phyloP scores from a whole-genome alignment of 164 flowering plant species.

The Annona cherimola region DNA sequence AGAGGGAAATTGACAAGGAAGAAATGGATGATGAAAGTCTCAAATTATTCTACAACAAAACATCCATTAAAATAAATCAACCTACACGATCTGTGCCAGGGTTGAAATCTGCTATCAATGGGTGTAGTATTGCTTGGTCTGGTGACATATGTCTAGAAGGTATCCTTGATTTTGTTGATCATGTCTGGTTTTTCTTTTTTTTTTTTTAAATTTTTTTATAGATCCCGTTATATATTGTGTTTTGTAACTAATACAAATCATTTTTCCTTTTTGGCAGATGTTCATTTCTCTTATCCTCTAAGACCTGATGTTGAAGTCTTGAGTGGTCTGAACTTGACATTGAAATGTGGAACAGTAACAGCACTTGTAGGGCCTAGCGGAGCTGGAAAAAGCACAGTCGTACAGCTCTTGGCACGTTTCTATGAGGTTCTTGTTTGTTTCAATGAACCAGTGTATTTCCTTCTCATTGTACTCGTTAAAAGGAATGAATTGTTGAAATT shows the following conservation, averaged over 20 bases:
- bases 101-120: constrained; percentile 48
- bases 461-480: neutral
- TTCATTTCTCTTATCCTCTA: constrained; percentile 84
- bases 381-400: constrained; percentile 94
- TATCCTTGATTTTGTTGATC: constrained; percentile 20
- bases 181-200: neutral
- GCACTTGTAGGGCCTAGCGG: constrained; percentile 97
- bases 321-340: constrained; percentile 56
- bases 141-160: constrained; percentile 92
- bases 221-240: no score
- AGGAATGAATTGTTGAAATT: constrained; percentile 1
- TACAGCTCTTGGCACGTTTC: constrained; percentile 90
- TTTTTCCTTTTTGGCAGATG: constrained; percentile 44
- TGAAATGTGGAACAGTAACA: constrained; percentile 79
- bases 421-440: constrained; percentile 59
- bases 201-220: no score
- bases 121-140: constrained; percentile 58
- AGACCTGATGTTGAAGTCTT: constrained; percentile 81
- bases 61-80: constrained; percentile 25
- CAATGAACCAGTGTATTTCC: neutral
- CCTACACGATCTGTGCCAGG: constrained; percentile 52
- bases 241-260: no score
- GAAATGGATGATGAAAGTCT: constrained; percentile 37
- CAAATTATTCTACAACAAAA: constrained; percentile 38
- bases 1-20: constrained; percentile 56